These are phyloP conservation scores for Paracamarosporium sp. DNA, from an alignment of 2,329 filamentous ascomycete species.

Conservation along the genomic window DNA sequence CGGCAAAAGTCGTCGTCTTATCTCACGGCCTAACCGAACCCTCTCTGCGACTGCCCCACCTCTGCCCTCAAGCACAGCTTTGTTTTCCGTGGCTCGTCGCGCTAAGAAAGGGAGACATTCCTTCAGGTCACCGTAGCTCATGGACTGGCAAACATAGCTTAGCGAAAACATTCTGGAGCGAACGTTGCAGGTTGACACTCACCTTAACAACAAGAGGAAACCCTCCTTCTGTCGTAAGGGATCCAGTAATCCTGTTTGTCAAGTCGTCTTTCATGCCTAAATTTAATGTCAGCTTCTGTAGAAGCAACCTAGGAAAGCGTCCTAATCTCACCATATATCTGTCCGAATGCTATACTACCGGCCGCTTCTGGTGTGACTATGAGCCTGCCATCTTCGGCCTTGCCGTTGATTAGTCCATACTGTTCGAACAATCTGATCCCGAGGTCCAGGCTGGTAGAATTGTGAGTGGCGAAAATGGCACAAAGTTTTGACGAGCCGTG, in stretches of 20 bases:
- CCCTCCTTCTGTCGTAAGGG: not conserved
- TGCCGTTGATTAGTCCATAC: not conserved
- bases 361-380: not conserved
- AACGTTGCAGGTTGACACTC: not conserved
- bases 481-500: not conserved
- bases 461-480: not conserved
- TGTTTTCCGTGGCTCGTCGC: not conserved
- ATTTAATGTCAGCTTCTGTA: not conserved
- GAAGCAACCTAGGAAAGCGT: not conserved
- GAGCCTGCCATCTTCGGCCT: not conserved
- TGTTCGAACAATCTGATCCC: not conserved
- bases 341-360: not conserved
- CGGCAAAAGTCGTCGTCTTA: slow-evolving; percentile 9
- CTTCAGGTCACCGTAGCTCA: not conserved
- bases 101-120: not conserved
- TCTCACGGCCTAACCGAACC: not conserved
- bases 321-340: not conserved
- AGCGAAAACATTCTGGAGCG: not conserved
- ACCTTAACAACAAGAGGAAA: not conserved
- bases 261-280: not conserved
- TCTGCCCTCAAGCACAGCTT: not conserved
- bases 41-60: not conserved
- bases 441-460: not conserved
- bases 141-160: not conserved
- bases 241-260: not conserved